Percentiles rank a stretch among this genome's conserved stretches.
phyloP scores from a whole-genome alignment of 2,329 filamentous ascomycete species.

The Rutstroemia sydowiana region DNA sequence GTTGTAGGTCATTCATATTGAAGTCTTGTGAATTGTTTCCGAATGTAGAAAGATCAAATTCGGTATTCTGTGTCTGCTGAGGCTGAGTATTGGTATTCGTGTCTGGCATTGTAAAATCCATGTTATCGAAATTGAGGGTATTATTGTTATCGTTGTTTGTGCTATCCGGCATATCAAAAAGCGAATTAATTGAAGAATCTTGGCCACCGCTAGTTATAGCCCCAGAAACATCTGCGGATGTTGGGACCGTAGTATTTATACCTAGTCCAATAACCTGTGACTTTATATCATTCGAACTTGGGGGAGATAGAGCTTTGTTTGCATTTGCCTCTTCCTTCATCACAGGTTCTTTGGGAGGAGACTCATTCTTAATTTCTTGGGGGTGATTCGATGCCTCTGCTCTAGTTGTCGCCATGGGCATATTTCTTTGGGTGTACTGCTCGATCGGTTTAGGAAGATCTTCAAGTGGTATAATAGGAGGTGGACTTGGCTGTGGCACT shows the following conservation, averaged over 20 bases:
- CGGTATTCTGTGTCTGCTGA: slow-evolving; percentile 20
- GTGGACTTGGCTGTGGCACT: slow-evolving; percentile 21
- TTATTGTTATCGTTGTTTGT: slow-evolving; percentile 14
- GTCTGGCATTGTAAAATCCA: slow-evolving; percentile 23
- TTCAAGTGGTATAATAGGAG: background rate
- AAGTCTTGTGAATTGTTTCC: slow-evolving; percentile 32
- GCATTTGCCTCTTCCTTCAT: slow-evolving; percentile 3
- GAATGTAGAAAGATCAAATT: slow-evolving; percentile 28
- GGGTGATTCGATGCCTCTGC: background rate
- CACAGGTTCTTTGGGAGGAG: slow-evolving; percentile 12
- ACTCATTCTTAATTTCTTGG: slow-evolving; percentile 9
- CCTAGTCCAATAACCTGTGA: slow-evolving; percentile 20
- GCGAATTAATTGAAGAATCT: slow-evolving; percentile 23
- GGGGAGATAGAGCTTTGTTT: slow-evolving; percentile 16
- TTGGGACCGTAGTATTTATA: slow-evolving; percentile 19
- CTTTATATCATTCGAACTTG: slow-evolving; percentile 14
- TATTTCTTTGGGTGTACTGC: slow-evolving; percentile 12
- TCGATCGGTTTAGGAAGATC: slow-evolving; percentile 11
- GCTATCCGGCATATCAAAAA: slow-evolving; percentile 24
- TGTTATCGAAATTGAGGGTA: slow-evolving; percentile 22
- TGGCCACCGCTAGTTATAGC: slow-evolving; percentile 15
- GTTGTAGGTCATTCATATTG: slow-evolving; percentile 32
- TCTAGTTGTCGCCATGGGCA: background rate
- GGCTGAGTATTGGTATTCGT: slow-evolving; percentile 14
- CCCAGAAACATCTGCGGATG: slow-evolving; percentile 9